Evolutionary conservation across 1,284 basidiomycete genomes (phyloP), one percentile per base, ranked within the genome.

Genomic region (Vanrija humicola): DNA sequence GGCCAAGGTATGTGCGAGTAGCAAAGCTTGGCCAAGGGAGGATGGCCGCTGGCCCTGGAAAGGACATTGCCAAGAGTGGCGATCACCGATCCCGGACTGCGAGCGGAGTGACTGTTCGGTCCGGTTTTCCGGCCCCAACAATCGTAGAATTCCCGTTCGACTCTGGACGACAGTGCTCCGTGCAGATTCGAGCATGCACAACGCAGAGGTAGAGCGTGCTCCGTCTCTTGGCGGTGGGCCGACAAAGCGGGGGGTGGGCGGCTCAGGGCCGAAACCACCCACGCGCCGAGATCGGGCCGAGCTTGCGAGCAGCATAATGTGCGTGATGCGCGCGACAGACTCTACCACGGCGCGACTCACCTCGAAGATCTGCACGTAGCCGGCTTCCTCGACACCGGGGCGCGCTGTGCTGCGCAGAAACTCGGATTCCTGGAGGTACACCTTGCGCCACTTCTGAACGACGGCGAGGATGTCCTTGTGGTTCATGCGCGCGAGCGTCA

Each of bases 341-440:
- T 23, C 21, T 23, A 2, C 21, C 3, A 23, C 21, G 3, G 15
- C 28, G 28, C 34, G 34, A 61, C 77, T 56, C 63, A 86, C 89
- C 84, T 92, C 89, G 67, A 90, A 94, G 43, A 94, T 90, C 73
- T 93, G 91, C 45, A 94, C 85, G 69, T 92, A 90, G 61, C 84
- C 79, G 23, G 84, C 79, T 64, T 87, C 79, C 2, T 58, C 58
- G 7, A 60, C 62, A 25, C 64, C 64, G 38, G n/a, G 18, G 2
- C 21, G 43, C 26, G 38, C 26, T 28, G 47, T 46, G 18, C 48
- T 39, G 46, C 70, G 59, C 40, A 77, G 56, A 45, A 60, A 52
- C 40, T 73, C 65, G 9, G 88, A 87, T 52, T 89, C 82, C 49
- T 68, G 75, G 38, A 75, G 68, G 72, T 89, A 92, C 26, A 90